Evolutionary conservation across 305 asterid species (phyloP), one percentile per base, ranked within the genome.

Genomic region (Fraxinus nigra): DNA sequence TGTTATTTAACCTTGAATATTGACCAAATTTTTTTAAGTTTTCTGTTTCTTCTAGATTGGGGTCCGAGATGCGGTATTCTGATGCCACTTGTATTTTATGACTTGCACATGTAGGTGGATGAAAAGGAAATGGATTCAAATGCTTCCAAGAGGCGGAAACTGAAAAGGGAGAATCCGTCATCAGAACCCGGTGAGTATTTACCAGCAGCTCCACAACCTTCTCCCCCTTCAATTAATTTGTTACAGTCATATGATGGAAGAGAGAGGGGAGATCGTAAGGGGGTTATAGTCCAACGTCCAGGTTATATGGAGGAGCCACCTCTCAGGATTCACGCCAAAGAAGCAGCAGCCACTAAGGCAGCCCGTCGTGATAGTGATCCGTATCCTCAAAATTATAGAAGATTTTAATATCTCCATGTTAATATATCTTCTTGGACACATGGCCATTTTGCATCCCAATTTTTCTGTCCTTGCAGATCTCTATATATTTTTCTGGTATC

Each of bases 171-270:
- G 86, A 97, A 93, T 77, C 70, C 91, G 77, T 77, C 93, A 9
- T 86, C 95, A 46, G 98, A 97, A 88, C 97, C 97, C 77, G 98
- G 98, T 28, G 99, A 97, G 83, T 97, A 90, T 91, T 89, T 92
- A 77, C 97, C 98, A 67, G 87, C 90, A 1, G 88, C 88, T 54
- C 90, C 93, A 69, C 83, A 93, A 48, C 87, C 97, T n/a, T 90
- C 93, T 48, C 82, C 91, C 77, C 87, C 90, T 74, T 84, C 97
- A 79, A 83, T 90, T 61, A 93, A 85, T 85, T 80, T 90, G 85
- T 84, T 90, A 2, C 95, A 90, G 80, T 74, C 97, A 2, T 91
- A 90, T 79, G 99, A 95, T 82, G 92, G 88, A 83, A 90, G 98
- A 87, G 98, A 96, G 54, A 85, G 98, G 85, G 92, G 89, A 75